Percentiles rank a stretch among this genome's conserved stretches.
Conservation (phyloP, 805 yeast genomes). For the Candida chilensis region DNA sequence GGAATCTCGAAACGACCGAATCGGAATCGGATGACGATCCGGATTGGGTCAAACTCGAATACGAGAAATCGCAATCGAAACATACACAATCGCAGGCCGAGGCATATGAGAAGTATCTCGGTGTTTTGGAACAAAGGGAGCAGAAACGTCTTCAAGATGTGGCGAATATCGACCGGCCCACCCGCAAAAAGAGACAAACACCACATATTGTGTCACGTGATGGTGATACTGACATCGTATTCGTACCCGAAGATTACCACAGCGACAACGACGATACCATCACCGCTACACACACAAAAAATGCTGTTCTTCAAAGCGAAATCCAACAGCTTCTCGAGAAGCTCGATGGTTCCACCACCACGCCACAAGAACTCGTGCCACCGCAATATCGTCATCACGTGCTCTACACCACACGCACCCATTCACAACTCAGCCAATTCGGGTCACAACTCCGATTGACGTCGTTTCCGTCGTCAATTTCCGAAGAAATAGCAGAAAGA, state of each 20-base stretch:
- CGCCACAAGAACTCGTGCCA: no score
- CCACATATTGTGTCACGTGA: no score
- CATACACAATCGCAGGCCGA: slow-evolving; percentile 12
- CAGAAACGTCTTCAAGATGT: no score
- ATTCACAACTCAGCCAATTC: slow-evolving; percentile 80
- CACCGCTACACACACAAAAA: slow-evolving; percentile 11
- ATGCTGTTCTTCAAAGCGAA: slow-evolving; percentile 30
- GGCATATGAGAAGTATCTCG: slow-evolving; percentile 31
- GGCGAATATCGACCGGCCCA: no score
- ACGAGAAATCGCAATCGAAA: no score
- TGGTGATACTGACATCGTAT: slow-evolving; percentile 9
- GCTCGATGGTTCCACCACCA: slow-evolving; percentile 29
- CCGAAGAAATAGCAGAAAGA: slow-evolving; percentile 29
- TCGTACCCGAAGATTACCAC: slow-evolving; percentile 23
- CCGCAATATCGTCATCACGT: no score
- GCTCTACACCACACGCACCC: slow-evolving; percentile 78
- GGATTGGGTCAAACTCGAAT: slow-evolving; percentile 49
- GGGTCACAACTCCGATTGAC: slow-evolving; percentile 62
- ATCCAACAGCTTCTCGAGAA: slow-evolving; percentile 37
- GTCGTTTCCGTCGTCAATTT: slow-evolving; percentile 52
- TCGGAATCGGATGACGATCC: slow-evolving; percentile 49
- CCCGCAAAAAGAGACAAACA: no score
- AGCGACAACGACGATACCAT: slow-evolving; percentile 14
- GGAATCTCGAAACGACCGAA: slow-evolving; percentile 1
- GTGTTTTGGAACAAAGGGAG: no score